These are phyloP conservation scores for Rosa persica DNA, from an alignment of 306 rosid genomes.

Conservation along the genomic window DNA sequence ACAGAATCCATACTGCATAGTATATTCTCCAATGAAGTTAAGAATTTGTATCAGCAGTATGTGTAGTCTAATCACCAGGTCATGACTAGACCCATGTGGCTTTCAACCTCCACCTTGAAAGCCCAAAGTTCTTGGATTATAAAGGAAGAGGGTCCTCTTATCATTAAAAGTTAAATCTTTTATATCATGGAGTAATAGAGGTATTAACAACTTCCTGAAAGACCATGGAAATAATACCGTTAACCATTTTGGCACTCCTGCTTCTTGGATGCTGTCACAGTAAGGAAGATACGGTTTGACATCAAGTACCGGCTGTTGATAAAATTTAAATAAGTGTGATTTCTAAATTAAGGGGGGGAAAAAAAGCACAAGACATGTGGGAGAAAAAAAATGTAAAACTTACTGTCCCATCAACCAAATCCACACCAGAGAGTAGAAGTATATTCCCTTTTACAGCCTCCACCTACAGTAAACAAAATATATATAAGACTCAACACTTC, in stretches of 20 bases:
- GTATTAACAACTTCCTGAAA: slow-evolving; percentile 20
- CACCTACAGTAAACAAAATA: slow-evolving; percentile 45
- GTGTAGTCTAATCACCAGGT: background rate
- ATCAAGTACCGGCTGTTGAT: slow-evolving; percentile 85
- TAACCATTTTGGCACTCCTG: slow-evolving; percentile 80
- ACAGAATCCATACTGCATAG: background rate
- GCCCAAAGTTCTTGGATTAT: background rate
- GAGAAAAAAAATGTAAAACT: slow-evolving; percentile 42
- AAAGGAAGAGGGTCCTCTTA: background rate
- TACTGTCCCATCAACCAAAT: slow-evolving; percentile 95
- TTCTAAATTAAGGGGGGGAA: slow-evolving; percentile 15
- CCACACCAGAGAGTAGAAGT: slow-evolving; percentile 86
- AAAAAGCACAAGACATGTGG: slow-evolving; percentile 12
- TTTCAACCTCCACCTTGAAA: slow-evolving; percentile 11
- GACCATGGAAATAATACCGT: slow-evolving; percentile 45
- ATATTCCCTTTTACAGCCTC: slow-evolving; percentile 74
- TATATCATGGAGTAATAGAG: background rate
- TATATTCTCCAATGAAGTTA: background rate
- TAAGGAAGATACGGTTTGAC: slow-evolving; percentile 90
- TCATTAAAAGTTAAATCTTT: background rate
- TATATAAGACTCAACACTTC: slow-evolving; percentile 1
- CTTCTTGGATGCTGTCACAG: slow-evolving; percentile 69
- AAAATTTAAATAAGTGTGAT: slow-evolving; percentile 27
- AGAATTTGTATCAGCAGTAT: background rate
- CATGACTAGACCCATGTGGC: background rate